phyloP scores from a whole-genome alignment of 306 rosid species.

The peach (Prunus persica) region Prunus_persica_NCBIv2 NC_034012.1:17888501-17889000 shows the following conservation, averaged over 20 bases:
- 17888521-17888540: conserved; percentile 89
- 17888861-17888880: conserved; percentile 24
- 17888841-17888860: conserved; percentile 37
- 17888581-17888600: conserved; percentile 39
- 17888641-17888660: conserved; percentile 48
- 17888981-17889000: no score
- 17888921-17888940: conserved; percentile 22
- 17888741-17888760: conserved; percentile 53
- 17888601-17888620: conserved; percentile 44
- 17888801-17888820: conserved; percentile 37
- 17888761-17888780: conserved; percentile 42
- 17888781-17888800: conserved; percentile 47
- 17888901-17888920: conserved; percentile 27
- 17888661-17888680: conserved; percentile 43
- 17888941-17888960: conserved; percentile 18
- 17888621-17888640: conserved; percentile 39
- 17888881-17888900: conserved; percentile 25
- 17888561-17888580: conserved; percentile 41
- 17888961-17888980: not conserved
- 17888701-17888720: conserved; percentile 38
- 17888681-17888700: conserved; percentile 49
- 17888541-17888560: conserved; percentile 74
- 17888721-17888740: conserved; percentile 33
- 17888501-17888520: conserved; percentile 48
- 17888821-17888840: conserved; percentile 15